Conservation (phyloP, 148 eudicot species). For the Vaccinium myrtillus region DNA sequence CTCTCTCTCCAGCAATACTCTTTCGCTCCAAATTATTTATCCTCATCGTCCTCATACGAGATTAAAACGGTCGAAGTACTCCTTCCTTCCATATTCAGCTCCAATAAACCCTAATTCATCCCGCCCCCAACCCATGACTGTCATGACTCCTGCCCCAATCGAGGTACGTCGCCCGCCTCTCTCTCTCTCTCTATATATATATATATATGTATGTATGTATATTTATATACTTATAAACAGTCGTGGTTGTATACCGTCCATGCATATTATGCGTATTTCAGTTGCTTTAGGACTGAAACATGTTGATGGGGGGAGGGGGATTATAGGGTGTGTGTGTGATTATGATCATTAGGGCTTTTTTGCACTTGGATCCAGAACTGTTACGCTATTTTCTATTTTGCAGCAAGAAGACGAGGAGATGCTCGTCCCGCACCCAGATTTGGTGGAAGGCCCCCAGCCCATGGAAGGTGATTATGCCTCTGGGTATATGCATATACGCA, state of each 20-base stretch:
- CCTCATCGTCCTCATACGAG: neutral
- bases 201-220: too few relatives aligned
- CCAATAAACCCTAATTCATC: neutral
- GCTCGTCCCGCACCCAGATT: slow-evolving; percentile 75
- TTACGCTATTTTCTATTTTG: slow-evolving; percentile 9
- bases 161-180: slow-evolving; percentile 37
- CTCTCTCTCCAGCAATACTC: neutral
- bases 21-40: neutral
- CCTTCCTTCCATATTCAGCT: neutral
- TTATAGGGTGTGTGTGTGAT: slow-evolving; percentile 9
- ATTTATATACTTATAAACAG: neutral
- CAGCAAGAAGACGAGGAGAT: slow-evolving; percentile 87
- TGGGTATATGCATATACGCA: slow-evolving; percentile 19
- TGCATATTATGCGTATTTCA: neutral
- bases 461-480: slow-evolving; percentile 67
- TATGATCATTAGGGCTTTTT: slow-evolving; percentile 20
- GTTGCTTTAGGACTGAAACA: neutral
- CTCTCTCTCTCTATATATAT: slow-evolving; percentile 5
- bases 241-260: neutral
- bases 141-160: slow-evolving; percentile 60
- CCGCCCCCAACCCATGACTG: slow-evolving; percentile 41
- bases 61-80: neutral
- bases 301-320: slow-evolving; percentile 21
- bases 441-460: slow-evolving; percentile 63
- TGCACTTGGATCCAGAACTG: slow-evolving; percentile 10